Conservation (phyloP, 1,139 yeast genomes). For the Geotrichum europaeum region DNA sequence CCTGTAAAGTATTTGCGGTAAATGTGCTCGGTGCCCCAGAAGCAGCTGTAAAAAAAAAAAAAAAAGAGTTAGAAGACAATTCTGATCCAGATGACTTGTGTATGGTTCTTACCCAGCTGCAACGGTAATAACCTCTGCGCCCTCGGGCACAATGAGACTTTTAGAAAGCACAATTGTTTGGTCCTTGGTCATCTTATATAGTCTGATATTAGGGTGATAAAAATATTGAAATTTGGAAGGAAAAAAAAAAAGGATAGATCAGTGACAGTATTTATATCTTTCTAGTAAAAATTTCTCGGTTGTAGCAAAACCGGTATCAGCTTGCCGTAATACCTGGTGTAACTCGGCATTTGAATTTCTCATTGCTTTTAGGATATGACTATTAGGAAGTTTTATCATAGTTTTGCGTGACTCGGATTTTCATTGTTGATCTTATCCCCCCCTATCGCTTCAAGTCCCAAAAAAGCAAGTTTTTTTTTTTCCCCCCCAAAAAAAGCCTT, state of each 20-base stretch:
- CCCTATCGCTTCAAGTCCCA: background rate
- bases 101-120: background rate
- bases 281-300: background rate
- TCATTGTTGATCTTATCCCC: background rate
- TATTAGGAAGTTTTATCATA: background rate
- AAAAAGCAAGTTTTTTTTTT: background rate
- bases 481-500: background rate
- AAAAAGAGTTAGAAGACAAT: background rate
- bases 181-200: background rate
- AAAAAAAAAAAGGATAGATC: background rate
- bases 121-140: background rate
- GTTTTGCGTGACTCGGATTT: background rate
- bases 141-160: background rate
- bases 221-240: background rate
- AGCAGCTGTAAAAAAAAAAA: background rate
- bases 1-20: conserved; percentile 58
- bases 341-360: background rate
- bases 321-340: background rate
- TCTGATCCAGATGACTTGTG: background rate
- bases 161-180: background rate
- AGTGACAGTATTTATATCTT: background rate
- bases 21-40: conserved; percentile 53
- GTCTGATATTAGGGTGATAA: background rate
- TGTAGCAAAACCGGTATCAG: background rate
- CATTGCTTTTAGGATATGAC: background rate